phyloP scores from a whole-genome alignment of 768 basidiomycete species.

The Mycena albidolilacea region DNA sequence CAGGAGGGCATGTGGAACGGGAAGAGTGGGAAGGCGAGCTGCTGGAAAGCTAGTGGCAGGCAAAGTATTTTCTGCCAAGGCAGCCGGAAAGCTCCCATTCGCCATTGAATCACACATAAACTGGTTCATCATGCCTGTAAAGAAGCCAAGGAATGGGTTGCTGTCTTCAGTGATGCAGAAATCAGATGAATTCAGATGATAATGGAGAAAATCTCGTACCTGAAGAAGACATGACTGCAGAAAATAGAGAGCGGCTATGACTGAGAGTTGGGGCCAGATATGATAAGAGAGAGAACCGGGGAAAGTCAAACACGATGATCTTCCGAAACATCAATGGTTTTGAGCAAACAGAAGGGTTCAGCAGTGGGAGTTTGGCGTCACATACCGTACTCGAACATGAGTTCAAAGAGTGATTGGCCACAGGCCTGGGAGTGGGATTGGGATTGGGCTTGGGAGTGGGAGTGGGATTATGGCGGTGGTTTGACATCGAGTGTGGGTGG shows the following conservation, averaged over 20 bases:
- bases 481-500: background rate
- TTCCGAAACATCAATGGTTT: background rate
- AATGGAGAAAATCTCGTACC: background rate
- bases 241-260: background rate
- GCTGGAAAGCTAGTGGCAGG: too few relatives aligned
- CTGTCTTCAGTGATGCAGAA: too few relatives aligned
- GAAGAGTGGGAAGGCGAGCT: too few relatives aligned
- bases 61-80: too few relatives aligned
- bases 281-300: slow-evolving; percentile 3
- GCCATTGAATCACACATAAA: too few relatives aligned
- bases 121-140: too few relatives aligned
- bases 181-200: too few relatives aligned
- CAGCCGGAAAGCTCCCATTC: too few relatives aligned
- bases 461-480: background rate
- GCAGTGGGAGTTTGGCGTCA: background rate
- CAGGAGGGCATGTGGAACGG: too few relatives aligned
- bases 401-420: background rate
- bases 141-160: too few relatives aligned
- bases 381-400: background rate
- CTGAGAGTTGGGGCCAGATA: background rate
- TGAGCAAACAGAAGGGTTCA: background rate
- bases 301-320: background rate
- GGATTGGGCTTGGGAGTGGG: background rate
- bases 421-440: slow-evolving; percentile 1
- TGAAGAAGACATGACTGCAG: background rate